Conservation (phyloP, 78 protist genomes). For the Protostelium mycophagum region DNA sequence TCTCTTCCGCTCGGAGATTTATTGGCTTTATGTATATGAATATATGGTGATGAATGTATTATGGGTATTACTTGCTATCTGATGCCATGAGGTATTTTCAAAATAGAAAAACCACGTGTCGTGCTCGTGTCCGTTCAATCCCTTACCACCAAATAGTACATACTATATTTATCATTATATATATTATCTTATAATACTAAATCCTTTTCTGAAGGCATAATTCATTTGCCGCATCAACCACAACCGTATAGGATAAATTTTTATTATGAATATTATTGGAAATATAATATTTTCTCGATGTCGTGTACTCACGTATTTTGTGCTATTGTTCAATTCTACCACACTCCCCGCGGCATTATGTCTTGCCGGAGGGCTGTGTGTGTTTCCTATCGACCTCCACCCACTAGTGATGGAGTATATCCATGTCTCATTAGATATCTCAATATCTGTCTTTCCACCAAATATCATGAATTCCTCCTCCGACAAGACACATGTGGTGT, state of each 20-base stretch:
- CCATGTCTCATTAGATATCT: neutral
- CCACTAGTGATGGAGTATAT: neutral
- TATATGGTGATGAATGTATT: neutral
- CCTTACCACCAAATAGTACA: neutral
- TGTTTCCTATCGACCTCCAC: neutral
- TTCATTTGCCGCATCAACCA: no score
- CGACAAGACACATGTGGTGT: neutral
- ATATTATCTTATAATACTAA: neutral
- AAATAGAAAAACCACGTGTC: neutral
- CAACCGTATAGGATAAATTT: no score
- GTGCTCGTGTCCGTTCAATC: neutral
- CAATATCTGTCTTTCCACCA: neutral
- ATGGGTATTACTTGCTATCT: neutral
- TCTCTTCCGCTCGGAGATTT: neutral
- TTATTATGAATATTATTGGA: no score
- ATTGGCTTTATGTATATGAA: neutral
- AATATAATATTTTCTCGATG: no score
- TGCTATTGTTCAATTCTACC: neutral
- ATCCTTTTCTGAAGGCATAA: no score
- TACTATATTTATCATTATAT: neutral
- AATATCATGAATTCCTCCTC: neutral
- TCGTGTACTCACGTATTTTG: no score
- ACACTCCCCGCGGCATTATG: neutral
- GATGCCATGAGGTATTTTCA: neutral
- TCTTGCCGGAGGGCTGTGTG: neutral